Percentiles rank a stretch among this genome's conserved stretches.
These are phyloP conservation scores for Megacollybia marginata DNA, from an alignment of 768 basidiomycete species.

Conservation along the genomic window DNA sequence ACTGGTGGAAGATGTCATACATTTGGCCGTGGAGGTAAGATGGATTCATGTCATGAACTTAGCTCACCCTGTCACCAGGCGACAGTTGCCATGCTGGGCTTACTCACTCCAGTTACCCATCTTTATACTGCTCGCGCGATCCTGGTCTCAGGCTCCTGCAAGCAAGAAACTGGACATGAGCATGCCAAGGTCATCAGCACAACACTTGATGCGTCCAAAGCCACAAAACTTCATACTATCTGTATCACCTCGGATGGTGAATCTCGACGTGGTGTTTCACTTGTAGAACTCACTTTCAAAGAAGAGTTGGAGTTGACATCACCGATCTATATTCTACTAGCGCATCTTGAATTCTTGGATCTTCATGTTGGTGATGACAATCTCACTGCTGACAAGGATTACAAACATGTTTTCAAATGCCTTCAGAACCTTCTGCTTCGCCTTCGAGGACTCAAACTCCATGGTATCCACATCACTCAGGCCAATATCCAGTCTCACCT, in stretches of 20 bases:
- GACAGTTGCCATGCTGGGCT: background rate
- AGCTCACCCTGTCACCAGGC: background rate
- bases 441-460: conserved; percentile 12
- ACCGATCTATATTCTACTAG: background rate
- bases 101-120: background rate
- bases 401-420: conserved; percentile 12
- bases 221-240: background rate
- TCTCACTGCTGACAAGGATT: conserved; percentile 11
- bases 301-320: background rate
- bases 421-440: conserved; percentile 16
- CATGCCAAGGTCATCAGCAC: background rate
- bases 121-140: background rate
- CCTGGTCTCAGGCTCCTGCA: background rate
- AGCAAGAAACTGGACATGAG: background rate
- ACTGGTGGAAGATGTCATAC: background rate
- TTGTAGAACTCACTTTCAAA: conserved; percentile 1
- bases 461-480: conserved; percentile 12
- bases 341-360: conserved; percentile 1
- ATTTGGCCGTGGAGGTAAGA: background rate
- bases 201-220: background rate
- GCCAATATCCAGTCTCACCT: conserved; percentile 11
- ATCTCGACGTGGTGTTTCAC: background rate
- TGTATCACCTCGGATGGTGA: background rate
- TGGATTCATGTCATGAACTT: background rate
- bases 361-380: conserved; percentile 5